These are phyloP conservation scores for Cystobasidiaceae sp. DNA, from an alignment of 1,284 basidiomycete genomes.

Conservation along the genomic window DNA sequence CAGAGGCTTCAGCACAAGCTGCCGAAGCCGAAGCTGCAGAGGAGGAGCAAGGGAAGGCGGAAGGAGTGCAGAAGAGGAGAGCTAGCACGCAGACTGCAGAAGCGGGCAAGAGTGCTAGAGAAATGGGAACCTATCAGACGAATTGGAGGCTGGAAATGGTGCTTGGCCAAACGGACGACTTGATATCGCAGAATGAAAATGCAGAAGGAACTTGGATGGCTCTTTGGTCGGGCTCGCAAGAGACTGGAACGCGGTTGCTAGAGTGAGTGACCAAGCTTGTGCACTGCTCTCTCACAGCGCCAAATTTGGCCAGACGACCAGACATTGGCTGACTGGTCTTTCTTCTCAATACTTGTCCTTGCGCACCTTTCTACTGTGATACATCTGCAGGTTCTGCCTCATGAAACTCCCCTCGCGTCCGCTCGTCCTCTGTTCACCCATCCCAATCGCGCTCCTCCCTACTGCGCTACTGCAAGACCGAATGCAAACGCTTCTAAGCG, in stretches of 20 bases:
- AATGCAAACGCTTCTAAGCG: conserved; percentile 9
- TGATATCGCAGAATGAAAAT: neutral
- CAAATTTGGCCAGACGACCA: too few species aligned
- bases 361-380: neutral
- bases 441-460: conserved; percentile 21
- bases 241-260: conserved; percentile 9
- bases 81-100: neutral
- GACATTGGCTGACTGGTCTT: neutral
- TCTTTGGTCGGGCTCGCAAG: conserved; percentile 14
- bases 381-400: conserved; percentile 17
- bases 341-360: neutral
- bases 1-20: neutral
- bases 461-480: conserved; percentile 25
- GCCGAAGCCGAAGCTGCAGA: neutral
- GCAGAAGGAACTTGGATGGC: conserved; percentile 26
- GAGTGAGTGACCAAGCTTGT: conserved; percentile 25
- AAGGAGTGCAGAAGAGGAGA: neutral
- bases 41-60: neutral
- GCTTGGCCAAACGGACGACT: conserved; percentile 18
- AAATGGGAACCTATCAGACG: neutral
- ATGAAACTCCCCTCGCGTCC: conserved; percentile 24
- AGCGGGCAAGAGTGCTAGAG: neutral
- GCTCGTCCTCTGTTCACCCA: conserved; percentile 20
- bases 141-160: conserved; percentile 32
- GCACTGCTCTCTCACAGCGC: too few species aligned